These are phyloP conservation scores for Elaeis oleifera DNA, from an alignment of 202 grass and related monocot species.

Conservation along the genomic window DNA sequence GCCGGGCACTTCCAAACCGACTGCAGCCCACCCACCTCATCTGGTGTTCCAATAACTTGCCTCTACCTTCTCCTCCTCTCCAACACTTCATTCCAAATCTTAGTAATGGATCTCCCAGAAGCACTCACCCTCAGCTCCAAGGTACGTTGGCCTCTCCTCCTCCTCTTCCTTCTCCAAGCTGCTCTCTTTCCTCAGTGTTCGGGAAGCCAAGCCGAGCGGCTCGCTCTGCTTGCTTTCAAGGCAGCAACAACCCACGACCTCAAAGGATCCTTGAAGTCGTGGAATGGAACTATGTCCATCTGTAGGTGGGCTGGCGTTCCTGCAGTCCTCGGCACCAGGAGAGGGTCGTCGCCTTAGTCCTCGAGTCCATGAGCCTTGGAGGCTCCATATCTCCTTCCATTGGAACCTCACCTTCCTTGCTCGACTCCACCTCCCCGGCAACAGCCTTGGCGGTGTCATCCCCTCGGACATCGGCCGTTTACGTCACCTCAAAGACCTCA, in stretches of 20 bases:
- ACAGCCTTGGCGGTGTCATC: too few relatives aligned
- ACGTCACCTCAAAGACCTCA: too few relatives aligned
- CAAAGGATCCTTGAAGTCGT: background rate
- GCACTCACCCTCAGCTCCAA: background rate
- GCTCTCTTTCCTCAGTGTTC: background rate
- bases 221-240: slow-evolving; percentile 11
- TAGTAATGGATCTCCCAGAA: background rate
- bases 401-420: slow-evolving; percentile 1
- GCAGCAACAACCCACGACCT: background rate
- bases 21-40: too few relatives aligned
- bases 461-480: too few relatives aligned
- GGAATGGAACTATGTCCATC: background rate
- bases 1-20: too few relatives aligned
- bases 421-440: too few relatives aligned
- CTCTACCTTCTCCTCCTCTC: too few relatives aligned
- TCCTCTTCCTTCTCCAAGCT: too few relatives aligned
- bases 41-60: too few relatives aligned
- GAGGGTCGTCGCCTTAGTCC: background rate
- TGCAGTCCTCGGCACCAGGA: background rate
- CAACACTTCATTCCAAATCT: too few relatives aligned
- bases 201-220: background rate
- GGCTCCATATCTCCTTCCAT: slow-evolving; percentile 4
- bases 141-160: too few relatives aligned
- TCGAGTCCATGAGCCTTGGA: background rate
- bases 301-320: slow-evolving; percentile 7